Base-by-base conservation (phyloP, 176 grass and related monocot genomes). In the Avena eriantha region DNA sequence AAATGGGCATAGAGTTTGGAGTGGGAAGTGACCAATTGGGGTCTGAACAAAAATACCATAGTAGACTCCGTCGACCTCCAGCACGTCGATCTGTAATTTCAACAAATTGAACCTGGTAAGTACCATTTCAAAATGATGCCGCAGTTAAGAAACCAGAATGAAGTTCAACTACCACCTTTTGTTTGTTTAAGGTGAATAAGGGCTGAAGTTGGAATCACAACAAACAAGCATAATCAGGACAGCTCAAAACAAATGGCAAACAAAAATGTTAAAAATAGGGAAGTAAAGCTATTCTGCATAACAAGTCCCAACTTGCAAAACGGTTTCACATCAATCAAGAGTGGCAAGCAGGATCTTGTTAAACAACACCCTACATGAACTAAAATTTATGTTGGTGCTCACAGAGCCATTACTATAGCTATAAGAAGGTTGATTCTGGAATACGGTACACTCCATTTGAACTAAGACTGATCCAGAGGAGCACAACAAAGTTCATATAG, bases 21-120 rank as follows among this genome's bases (percentile, higher is more conserved):
- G 57, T 78, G 83, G 57, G n/a, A 19, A 73, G 41, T 68, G 68
- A 23, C 22, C 6, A 83, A 55, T 48, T 71, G 19, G 48, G 58
- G 33, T 48, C 21, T 56, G 19, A 49, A 79, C 13, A 41, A 79
- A 29, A 90, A 14, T 18, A 98, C 97, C 97, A 77, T 96, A 98
- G 56, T 96, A 96, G 58, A 94, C 85, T 82, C 96, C 93, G 48
- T 96, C 92, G 4, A 98, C 93, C 82, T 98, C 93, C 15, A 98
- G 86, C 80, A 98, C 93, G 73, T 98, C 96, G 79, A 98, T 98
- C 96, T 98, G 82, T n/a, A 91, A 72, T 68, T 35, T 86, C 4
- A 70, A 86, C 11, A 67, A 84, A 83, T 24, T 50, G 26, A 72
- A 69, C 16, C 80, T 64, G 48, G 16, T 91, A 69, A 91, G 70